Base-by-base conservation (phyloP, 345 rosid species). In the rapeseed (Brassica napus) region DNA sequence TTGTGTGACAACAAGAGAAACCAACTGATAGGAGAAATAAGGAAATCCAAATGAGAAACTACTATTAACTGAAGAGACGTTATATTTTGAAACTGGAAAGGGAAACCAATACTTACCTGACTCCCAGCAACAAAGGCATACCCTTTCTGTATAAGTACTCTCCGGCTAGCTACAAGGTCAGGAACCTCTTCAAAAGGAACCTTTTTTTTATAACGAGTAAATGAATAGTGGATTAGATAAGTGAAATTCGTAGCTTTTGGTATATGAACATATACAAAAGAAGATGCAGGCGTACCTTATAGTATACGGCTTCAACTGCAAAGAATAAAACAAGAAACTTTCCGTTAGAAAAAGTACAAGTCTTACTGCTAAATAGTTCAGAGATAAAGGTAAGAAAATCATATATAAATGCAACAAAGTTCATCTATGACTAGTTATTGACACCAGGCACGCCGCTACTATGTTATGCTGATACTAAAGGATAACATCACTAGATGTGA, bases 151-250 rank as follows among this genome's bases (percentile, higher is more conserved):
- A 93, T 66, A 76, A 84, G 89, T 28, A 92, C 98, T 72, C 86
- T 84, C 24, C 98, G 96, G 80, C 82, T 71, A 81, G 96, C 90
- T 52, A 92, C 97, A 83, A 92, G 97, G 76, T 91, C 98, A 18
- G 99, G 94, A 79, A 94, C 99, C 79, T 91, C 98, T 88, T 94
- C 98, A 82, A 93, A 94, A 31, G 98, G 98, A 31, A 91, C 97
- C 98, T 92, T 85, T 85, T 34, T 32, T 32, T 72, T 81, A 39
- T 42, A 9, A 72, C 52, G 63, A 58, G 66, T 54, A 77, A 54
- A 24, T 57, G 58, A 68, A 76, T 12, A 11, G 4, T 2, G 2
- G 7, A 37, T 80, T 30, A 69, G 72, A 30, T 32, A 55, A 28
- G 10, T 23, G 70, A 68, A 34, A 16, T 3, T 0, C 0, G 8